Evolutionary conservation across 1,139 yeast genomes (phyloP).

Genomic region (Geotrichum australiense): DNA sequence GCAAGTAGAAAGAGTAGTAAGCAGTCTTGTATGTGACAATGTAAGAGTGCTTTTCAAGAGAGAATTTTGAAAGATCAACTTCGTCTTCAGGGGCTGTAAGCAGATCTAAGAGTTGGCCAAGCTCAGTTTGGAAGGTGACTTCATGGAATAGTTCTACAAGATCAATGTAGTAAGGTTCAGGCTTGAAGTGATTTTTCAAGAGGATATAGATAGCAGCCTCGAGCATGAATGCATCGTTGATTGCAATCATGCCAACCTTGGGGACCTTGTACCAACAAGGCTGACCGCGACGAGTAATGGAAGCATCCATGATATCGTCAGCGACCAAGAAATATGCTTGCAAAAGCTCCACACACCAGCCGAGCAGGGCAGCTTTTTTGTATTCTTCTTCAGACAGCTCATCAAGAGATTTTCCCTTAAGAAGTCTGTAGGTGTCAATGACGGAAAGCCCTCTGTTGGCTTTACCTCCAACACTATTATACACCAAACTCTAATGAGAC

Average conservation of each 20-base stretch:
- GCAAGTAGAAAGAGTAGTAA: constrained; percentile 92
- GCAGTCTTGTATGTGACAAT: constrained; percentile 97
- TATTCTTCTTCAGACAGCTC: constrained; percentile 64
- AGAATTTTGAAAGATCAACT: constrained; percentile 81
- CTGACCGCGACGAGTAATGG: constrained; percentile 96
- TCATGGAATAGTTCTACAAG: constrained; percentile 76
- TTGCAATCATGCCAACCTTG: constrained; percentile 85
- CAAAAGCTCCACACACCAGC: constrained; percentile 90
- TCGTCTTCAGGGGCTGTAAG: constrained; percentile 95
- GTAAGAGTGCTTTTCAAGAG: constrained; percentile 84
- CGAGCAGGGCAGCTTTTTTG: constrained; percentile 78
- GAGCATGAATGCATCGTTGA: constrained; percentile 94
- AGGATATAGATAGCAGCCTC: constrained; percentile 91
- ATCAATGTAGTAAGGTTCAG: constrained; percentile 79
- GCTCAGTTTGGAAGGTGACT: constrained; percentile 94
- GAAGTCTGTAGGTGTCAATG: constrained; percentile 79
- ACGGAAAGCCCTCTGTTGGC: constrained; percentile 95
- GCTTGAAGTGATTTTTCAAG: constrained; percentile 80
- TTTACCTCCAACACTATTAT: constrained; percentile 96
- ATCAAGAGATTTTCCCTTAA: constrained; percentile 55
- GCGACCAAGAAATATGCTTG: constrained; percentile 97
- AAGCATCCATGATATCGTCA: constrained; percentile 97
- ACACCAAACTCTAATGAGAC: constrained; percentile 45
- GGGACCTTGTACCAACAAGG: constrained; percentile 91
- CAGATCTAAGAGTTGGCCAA: constrained; percentile 91